Conservation (phyloP, 495 filamentous ascomycete genomes). For the Gamarada debralockiae region DNA sequence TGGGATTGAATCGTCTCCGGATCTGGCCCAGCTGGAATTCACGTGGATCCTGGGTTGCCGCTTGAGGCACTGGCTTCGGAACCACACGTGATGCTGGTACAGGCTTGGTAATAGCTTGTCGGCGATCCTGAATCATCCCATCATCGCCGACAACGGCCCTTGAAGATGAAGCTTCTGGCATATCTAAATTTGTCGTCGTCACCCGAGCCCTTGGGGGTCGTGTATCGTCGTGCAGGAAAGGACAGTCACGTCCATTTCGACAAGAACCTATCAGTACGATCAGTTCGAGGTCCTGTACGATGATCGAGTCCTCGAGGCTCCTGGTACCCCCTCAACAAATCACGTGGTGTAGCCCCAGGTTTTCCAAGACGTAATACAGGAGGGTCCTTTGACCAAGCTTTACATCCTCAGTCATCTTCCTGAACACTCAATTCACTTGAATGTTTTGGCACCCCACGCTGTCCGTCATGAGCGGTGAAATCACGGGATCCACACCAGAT, state of each 20-base stretch:
- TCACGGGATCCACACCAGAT: constrained; percentile 20
- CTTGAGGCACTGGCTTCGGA: constrained; percentile 59
- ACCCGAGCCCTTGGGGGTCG: constrained; percentile 2
- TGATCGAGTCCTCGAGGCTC: background rate
- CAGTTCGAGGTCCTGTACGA: constrained; percentile 17
- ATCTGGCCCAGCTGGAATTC: constrained; percentile 77
- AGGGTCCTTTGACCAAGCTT: no score
- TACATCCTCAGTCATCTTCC: no score
- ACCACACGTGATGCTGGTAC: constrained; percentile 46
- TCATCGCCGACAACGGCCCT: background rate
- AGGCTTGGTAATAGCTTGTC: constrained; percentile 22
- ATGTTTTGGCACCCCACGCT: constrained; percentile 1
- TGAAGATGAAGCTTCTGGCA: background rate
- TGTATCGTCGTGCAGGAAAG: constrained; percentile 24
- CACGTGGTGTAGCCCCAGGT: constrained; percentile 13
- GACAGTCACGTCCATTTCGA: constrained; percentile 21
- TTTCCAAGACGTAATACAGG: no score
- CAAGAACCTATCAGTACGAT: constrained; percentile 19
- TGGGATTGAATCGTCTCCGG: constrained; percentile 63
- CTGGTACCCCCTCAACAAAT: background rate
- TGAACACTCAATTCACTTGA: background rate
- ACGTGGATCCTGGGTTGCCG: constrained; percentile 64
- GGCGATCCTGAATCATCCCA: constrained; percentile 21
- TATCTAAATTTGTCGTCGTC: background rate
- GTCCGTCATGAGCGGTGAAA: constrained; percentile 10